A percentile compares a stretch with the other conserved stretches of the same genome.
These are phyloP conservation scores for Yamadazyma phyllophila DNA, from an alignment of 805 yeast species.

Conservation along the genomic window DNA sequence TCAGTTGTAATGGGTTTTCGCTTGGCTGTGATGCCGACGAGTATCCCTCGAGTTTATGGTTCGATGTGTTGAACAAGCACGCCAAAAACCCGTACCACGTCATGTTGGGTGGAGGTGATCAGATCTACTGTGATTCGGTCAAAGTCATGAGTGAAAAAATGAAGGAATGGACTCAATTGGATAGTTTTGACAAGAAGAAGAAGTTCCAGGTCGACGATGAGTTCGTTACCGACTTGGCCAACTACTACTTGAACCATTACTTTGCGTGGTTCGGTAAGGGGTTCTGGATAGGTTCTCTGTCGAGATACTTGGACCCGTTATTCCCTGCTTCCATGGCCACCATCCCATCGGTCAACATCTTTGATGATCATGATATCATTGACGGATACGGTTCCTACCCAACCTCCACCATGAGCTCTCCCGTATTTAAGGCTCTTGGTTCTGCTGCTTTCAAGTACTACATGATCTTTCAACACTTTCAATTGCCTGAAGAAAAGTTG, in stretches of 20 bases:
- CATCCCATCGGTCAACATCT: constrained; percentile 83
- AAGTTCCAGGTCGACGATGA: constrained; percentile 42
- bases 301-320: constrained; percentile 62
- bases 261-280: constrained; percentile 90
- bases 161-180: constrained; percentile 61
- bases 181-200: constrained; percentile 45
- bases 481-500: constrained; percentile 44
- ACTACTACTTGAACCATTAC: constrained; percentile 72
- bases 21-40: constrained; percentile 60
- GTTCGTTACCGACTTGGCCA: constrained; percentile 53
- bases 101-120: constrained; percentile 98
- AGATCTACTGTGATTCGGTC: constrained; percentile 83
- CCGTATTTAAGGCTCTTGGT: constrained; percentile 71
- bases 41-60: constrained; percentile 82
- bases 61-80: constrained; percentile 75
- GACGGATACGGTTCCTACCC: constrained; percentile 94
- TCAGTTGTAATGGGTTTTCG: constrained; percentile 91
- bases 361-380: constrained; percentile 94
- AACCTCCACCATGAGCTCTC: constrained; percentile 69
- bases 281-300: constrained; percentile 69
- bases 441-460: constrained; percentile 79
- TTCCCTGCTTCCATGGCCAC: constrained; percentile 76
- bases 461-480: constrained; percentile 88
- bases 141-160: constrained; percentile 55
- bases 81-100: constrained; percentile 68